Conservation (phyloP, 1,284 basidiomycete genomes). For the Violaceomyces palustris region DNA sequence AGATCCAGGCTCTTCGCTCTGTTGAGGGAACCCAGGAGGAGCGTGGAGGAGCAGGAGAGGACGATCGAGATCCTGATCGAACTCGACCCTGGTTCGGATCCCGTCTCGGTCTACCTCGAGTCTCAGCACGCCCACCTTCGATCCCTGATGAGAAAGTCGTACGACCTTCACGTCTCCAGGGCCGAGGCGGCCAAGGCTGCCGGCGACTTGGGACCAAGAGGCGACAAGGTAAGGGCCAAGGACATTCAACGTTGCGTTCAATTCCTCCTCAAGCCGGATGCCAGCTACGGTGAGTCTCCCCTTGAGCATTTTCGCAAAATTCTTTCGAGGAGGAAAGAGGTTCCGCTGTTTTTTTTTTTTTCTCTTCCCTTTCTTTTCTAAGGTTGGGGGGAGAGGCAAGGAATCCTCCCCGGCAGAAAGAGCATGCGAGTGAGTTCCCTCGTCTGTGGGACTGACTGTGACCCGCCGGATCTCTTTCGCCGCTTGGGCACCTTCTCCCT, state of each 20-base stretch:
- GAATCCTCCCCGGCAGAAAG: too few species aligned
- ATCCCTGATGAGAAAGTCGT: constrained; percentile 68
- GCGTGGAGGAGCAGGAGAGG: constrained; percentile 90
- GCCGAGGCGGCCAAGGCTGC: constrained; percentile 11
- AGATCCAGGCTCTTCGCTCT: constrained; percentile 68
- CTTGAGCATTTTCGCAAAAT: too few species aligned
- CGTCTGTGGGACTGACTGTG: too few species aligned
- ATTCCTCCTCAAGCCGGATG: constrained; percentile 23
- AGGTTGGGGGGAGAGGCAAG: too few species aligned
- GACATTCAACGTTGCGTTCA: constrained; percentile 51
- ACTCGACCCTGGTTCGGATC: constrained; percentile 54
- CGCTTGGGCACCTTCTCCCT: too few species aligned
- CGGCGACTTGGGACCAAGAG: constrained; percentile 55
- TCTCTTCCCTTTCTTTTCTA: too few species aligned
- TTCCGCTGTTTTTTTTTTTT: too few species aligned
- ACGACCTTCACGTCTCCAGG: constrained; percentile 54
- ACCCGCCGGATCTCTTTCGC: too few species aligned
- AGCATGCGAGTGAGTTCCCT: too few species aligned
- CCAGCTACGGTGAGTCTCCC: constrained; percentile 25
- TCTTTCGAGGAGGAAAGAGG: neutral
- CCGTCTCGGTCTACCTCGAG: constrained; percentile 90
- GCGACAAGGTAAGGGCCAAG: constrained; percentile 60
- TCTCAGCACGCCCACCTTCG: constrained; percentile 82
- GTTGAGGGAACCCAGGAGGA: constrained; percentile 71
- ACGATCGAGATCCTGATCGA: constrained; percentile 70